These are phyloP conservation scores for Gnomoniopsis sp. DNA, from an alignment of 2,329 filamentous ascomycete species.

Conservation along the genomic window DNA sequence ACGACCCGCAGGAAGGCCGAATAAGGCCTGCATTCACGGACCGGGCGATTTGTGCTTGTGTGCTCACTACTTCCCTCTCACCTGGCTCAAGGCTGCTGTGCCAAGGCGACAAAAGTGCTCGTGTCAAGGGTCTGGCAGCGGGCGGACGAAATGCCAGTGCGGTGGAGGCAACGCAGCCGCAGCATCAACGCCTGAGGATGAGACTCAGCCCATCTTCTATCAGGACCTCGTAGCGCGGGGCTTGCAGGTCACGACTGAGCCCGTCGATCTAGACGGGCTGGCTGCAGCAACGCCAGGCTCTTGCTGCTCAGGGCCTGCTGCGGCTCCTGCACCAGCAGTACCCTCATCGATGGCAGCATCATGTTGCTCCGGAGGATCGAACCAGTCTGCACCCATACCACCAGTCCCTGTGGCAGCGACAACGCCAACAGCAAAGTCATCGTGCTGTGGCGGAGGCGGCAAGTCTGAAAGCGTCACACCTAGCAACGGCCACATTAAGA, in stretches of 20 bases:
- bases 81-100: constrained; percentile 52
- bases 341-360: background rate
- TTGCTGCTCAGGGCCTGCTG: constrained; percentile 27
- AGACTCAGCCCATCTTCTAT: constrained; percentile 18
- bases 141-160: constrained; percentile 12
- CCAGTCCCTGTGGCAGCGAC: background rate
- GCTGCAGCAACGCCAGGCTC: constrained; percentile 30
- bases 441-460: constrained; percentile 41
- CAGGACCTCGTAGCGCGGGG: constrained; percentile 17
- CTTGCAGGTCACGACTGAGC: constrained; percentile 21
- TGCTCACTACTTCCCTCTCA: constrained; percentile 24
- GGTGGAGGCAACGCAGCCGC: constrained; percentile 17
- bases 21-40: constrained; percentile 67
- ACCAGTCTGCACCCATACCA: background rate
- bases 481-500: constrained; percentile 23
- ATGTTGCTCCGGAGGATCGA: constrained; percentile 8
- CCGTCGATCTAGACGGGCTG: constrained; percentile 28
- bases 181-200: constrained; percentile 16
- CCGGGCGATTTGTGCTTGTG: constrained; percentile 60
- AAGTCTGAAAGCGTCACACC: constrained; percentile 23
- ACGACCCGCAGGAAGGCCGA: constrained; percentile 66
- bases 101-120: constrained; percentile 55
- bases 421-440: background rate
- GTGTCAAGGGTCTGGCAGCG: constrained; percentile 32
- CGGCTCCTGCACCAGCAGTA: constrained; percentile 12